Conservation (phyloP, 148 eudicot species). For the Cornus florida region DNA sequence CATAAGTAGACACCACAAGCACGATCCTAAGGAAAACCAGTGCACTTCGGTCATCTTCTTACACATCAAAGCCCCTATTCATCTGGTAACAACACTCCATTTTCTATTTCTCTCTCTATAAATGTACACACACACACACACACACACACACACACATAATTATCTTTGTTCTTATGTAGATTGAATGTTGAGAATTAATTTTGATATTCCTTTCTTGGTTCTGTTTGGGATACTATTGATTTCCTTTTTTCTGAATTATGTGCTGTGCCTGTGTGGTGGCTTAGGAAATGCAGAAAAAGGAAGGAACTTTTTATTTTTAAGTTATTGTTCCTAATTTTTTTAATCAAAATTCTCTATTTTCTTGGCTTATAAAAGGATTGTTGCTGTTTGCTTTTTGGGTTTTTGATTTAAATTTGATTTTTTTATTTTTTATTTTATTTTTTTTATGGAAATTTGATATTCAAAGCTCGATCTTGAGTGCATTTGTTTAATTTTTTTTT, state of each 20-base stretch:
- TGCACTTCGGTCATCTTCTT: slow-evolving; percentile 49
- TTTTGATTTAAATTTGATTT: neutral
- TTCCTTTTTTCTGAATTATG: neutral
- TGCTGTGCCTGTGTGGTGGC: neutral
- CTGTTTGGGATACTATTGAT: neutral
- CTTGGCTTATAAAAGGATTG: neutral
- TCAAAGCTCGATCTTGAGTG: neutral
- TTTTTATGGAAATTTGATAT: neutral
- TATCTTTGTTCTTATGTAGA: no score
- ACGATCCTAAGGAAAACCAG: slow-evolving; percentile 34
- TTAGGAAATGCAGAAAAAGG: neutral
- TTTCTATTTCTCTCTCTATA: neutral
- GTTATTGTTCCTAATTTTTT: no score
- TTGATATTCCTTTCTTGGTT: neutral
- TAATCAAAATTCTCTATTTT: neutral
- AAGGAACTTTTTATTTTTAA: no score
- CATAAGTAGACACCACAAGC: slow-evolving; percentile 38
- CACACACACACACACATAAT: no score
- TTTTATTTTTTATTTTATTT: no score
- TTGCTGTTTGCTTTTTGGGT: neutral
- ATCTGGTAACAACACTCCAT: slow-evolving; percentile 27
- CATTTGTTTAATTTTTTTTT: neutral
- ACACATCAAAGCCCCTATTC: slow-evolving; percentile 56
- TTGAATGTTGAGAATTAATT: neutral
- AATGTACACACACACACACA: no score